Base-by-base conservation (phyloP, 495 filamentous ascomycete species). In the Penicillium odoratum region DNA sequence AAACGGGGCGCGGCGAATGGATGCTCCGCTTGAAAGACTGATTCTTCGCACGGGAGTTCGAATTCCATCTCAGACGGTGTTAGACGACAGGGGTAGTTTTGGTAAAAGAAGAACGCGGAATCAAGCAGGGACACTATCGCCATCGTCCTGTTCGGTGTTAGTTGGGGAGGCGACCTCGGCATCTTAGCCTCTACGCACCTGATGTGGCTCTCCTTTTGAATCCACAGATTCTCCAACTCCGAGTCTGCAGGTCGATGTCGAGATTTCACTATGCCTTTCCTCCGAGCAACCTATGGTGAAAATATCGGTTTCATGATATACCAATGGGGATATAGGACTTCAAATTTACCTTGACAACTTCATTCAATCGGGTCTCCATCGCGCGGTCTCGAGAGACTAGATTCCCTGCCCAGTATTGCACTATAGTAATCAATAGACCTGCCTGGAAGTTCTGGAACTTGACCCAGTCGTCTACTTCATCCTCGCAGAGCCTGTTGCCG, bases 331-430 rank as follows among this genome's bases (percentile, higher is more conserved):
- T 1, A 21, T 21, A 21, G 21, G 2, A 21, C 21, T 21, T n/a
- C n/a, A 11, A 25, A 40, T 55, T 56, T 65, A 75, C 74, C 54
- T 73, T 74, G 44, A 80, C 60, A 7, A 80, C 58, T 58, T 76
- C 71, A 52, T 69, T 70, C 38, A 80, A 81, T 2, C 76, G 70
- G 26, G 62, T 73, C 47, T 80, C 78, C 72, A 78, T 76, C 0
- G 71, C 74, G 3, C 79, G 72, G 49, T 74, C 75, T 42, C 71
- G 70, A 18, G 75, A 69, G 0, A 63, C 55, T 2, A 59, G 70
- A 51, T 64, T 71, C 10, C 79, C 79, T 10, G 78, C 68, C 78
- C 78, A 81, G 50, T 79, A 80, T 51, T 81, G 79, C 11, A 66
- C 66, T 10, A 74, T 55, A 0, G 70, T 57, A 46, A 79, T 75